Evolutionary conservation across 305 asterid species (phyloP).

Genomic region (Solanum hybrid): DNA sequence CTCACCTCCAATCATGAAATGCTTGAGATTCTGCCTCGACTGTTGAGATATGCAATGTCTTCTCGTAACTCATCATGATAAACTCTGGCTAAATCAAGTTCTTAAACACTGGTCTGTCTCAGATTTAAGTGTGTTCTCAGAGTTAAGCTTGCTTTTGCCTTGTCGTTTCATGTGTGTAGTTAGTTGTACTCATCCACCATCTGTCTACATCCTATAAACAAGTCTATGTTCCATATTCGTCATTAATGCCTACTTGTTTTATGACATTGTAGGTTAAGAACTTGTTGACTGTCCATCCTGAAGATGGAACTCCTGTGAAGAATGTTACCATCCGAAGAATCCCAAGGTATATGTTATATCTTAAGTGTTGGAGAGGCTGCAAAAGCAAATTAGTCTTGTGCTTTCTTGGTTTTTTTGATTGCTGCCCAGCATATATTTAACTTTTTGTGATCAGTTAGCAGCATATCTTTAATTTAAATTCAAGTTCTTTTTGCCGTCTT

Average conservation of each 20-base stretch:
- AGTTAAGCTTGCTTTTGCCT: not conserved
- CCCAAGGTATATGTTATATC: constrained; percentile 35
- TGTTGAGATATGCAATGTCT: not conserved
- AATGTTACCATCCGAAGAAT: constrained; percentile 53
- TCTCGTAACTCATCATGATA: not conserved
- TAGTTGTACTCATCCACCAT: not conserved
- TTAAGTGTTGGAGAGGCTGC: not conserved
- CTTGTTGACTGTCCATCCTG: constrained; percentile 57
- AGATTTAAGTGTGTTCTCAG: not conserved
- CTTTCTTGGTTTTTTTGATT: not conserved
- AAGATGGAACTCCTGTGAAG: constrained; percentile 48
- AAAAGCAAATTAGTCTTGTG: not conserved
- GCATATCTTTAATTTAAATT: not conserved
- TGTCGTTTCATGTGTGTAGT: not conserved
- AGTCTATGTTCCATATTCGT: not conserved
- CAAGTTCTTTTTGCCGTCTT: not conserved
- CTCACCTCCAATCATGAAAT: not conserved
- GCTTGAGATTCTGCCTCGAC: not conserved
- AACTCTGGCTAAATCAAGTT: not conserved
- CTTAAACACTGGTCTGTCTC: not conserved
- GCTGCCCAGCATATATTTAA: not conserved
- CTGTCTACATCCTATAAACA: not conserved
- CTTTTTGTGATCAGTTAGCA: not conserved
- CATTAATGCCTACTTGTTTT: not conserved
- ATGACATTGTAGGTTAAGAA: constrained; percentile 37